Percentiles rank a stretch among this genome's conserved stretches.
Evolutionary conservation across 306 rosid species (phyloP).

Genomic region (Begonia peltatifolia): DNA sequence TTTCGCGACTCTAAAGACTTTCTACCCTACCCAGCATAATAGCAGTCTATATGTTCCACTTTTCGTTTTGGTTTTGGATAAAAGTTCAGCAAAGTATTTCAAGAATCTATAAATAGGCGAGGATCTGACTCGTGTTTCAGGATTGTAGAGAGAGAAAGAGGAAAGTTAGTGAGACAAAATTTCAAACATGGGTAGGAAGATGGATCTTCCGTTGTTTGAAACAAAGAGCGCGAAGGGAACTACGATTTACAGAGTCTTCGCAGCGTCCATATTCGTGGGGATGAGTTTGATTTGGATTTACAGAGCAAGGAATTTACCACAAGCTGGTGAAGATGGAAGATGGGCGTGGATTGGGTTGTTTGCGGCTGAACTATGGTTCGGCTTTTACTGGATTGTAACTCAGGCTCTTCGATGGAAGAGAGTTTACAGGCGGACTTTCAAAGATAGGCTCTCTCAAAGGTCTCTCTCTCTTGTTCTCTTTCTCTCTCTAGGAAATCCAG

Average conservation of each 20-base stretch:
- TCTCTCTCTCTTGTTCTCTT: constrained; percentile 3
- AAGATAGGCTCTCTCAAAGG: constrained; percentile 48
- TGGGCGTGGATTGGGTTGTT: constrained; percentile 52
- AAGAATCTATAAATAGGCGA: too few relatives aligned
- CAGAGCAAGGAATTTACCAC: constrained; percentile 31
- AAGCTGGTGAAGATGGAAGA: constrained; percentile 19
- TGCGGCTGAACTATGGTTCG: constrained; percentile 65
- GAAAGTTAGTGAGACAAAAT: too few relatives aligned
- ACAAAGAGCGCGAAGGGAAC: constrained; percentile 33
- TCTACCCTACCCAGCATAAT: too few relatives aligned
- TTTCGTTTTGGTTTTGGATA: too few relatives aligned
- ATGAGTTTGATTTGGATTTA: constrained; percentile 51
- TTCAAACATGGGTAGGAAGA: neutral
- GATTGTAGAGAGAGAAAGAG: too few relatives aligned
- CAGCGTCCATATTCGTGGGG: constrained; percentile 31
- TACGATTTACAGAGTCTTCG: constrained; percentile 24
- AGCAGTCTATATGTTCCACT: too few relatives aligned
- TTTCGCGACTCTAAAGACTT: too few relatives aligned
- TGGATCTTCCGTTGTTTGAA: constrained; percentile 34
- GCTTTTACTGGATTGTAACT: constrained; percentile 63
- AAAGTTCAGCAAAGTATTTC: too few relatives aligned
- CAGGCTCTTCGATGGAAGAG: constrained; percentile 57
- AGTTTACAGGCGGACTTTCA: constrained; percentile 38
- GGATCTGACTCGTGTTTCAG: too few relatives aligned
- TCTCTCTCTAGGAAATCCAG: too few relatives aligned